Conservation (phyloP, 2,329 filamentous ascomycete genomes). For the Hypoxylon rubiginosum region DNA sequence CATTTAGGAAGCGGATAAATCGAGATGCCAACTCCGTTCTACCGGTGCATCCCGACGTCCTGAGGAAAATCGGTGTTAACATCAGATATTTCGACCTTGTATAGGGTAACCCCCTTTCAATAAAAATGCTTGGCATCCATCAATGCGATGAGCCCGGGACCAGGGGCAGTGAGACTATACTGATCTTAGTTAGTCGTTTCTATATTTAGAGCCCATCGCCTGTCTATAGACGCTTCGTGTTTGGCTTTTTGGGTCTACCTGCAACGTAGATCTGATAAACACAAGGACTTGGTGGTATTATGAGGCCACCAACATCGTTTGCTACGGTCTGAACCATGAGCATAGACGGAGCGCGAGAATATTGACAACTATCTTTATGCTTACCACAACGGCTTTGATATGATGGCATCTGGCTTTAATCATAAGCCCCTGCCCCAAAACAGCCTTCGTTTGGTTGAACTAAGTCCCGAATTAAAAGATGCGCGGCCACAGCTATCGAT, state of each 20-base stretch:
- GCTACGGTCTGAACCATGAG: not conserved
- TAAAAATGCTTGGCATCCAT: not conserved
- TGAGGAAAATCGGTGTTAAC: not conserved
- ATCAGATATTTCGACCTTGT: not conserved
- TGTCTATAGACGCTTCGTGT: not conserved
- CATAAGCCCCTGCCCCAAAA: not conserved
- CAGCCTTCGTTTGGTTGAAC: constrained; percentile 4
- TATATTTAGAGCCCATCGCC: not conserved
- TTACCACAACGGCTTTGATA: not conserved
- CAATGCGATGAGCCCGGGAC: too few relatives aligned
- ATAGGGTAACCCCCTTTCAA: not conserved
- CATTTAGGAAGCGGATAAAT: not conserved
- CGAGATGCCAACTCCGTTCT: not conserved
- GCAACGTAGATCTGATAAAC: too few relatives aligned
- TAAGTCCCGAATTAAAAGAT: constrained; percentile 11
- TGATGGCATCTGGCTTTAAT: constrained; percentile 2
- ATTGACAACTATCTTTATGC: not conserved
- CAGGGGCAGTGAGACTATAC: not conserved
- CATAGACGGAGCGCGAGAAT: not conserved
- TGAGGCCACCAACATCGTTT: too few relatives aligned
- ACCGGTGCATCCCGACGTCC: not conserved
- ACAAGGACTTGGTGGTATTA: not conserved
- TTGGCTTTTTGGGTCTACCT: too few relatives aligned
- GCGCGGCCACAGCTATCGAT: constrained; percentile 17
- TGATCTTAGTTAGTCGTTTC: not conserved